A percentile compares a stretch with the other conserved stretches of the same genome.
phyloP scores from a whole-genome alignment of 805 yeast genomes.

The Candida chauliodis region DNA sequence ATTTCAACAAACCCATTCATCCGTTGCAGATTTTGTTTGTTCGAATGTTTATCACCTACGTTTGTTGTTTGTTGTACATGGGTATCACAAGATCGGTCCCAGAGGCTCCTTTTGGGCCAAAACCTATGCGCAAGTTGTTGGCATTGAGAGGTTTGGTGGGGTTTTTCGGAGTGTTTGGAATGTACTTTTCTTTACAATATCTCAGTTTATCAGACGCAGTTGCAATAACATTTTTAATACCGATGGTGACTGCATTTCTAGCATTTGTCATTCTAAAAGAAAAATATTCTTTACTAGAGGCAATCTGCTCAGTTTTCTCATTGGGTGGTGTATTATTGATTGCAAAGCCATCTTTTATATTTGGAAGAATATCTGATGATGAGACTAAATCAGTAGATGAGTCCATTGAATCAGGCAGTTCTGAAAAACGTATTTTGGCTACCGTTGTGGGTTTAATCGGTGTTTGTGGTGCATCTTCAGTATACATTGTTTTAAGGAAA shows the following conservation, averaged over 20 bases:
- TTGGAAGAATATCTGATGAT: conserved; percentile 41
- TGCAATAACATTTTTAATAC: conserved; percentile 73
- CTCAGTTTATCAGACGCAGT: conserved; percentile 78
- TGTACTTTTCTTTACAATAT: conserved; percentile 71
- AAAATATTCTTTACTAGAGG: conserved; percentile 62
- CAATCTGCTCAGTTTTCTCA: conserved; percentile 63
- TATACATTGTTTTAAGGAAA: conserved; percentile 66
- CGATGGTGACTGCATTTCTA: conserved; percentile 69
- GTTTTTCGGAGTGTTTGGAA: conserved; percentile 72
- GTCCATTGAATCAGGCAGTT: conserved; percentile 48
- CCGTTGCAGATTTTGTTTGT: conserved; percentile 76
- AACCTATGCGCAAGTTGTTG: conserved; percentile 49
- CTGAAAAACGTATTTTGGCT: conserved; percentile 58
- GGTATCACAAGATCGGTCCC: conserved; percentile 44
- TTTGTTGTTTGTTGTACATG: conserved; percentile 58
- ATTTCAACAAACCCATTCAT: conserved; percentile 57
- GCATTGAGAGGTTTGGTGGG: conserved; percentile 68
- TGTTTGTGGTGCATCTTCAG: conserved; percentile 64
- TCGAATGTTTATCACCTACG: conserved; percentile 71
- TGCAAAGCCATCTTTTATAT: conserved; percentile 74
- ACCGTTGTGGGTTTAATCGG: conserved; percentile 62
- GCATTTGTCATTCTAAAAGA: conserved; percentile 71
- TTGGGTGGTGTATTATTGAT: conserved; percentile 74
- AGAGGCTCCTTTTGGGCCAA: conserved; percentile 70
- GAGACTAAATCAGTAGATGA: conserved; percentile 28